phyloP scores from a whole-genome alignment of 106 monocot species.

The Vanilla planifolia region DNA sequence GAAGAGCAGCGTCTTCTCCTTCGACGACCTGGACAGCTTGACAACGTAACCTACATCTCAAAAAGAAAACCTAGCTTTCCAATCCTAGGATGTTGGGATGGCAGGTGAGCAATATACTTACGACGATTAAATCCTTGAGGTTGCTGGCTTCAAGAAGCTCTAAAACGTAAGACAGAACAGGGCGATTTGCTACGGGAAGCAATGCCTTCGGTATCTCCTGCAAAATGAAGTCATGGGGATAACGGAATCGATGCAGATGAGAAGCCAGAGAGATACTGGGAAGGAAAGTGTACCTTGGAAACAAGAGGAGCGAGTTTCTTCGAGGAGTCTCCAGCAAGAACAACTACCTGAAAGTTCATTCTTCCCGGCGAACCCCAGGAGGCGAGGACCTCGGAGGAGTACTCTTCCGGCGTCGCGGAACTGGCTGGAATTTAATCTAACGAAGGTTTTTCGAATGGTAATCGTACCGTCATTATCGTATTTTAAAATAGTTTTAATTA shows the following conservation, averaged over 20 bases:
- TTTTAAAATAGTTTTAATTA: no score
- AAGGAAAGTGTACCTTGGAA: slow-evolving; percentile 42
- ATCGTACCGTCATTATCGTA: no score
- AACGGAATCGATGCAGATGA: background rate
- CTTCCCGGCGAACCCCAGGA: background rate
- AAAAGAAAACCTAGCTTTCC: background rate
- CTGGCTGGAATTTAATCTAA: no score
- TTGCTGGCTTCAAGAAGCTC: slow-evolving; percentile 91
- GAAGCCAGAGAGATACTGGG: background rate
- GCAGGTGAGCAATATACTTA: slow-evolving; percentile 5
- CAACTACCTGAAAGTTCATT: slow-evolving; percentile 97
- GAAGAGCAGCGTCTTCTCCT: slow-evolving; percentile 49
- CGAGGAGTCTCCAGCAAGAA: slow-evolving; percentile 85
- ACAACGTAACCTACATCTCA: background rate
- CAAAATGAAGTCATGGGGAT: background rate
- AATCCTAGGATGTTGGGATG: background rate
- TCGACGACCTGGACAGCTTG: slow-evolving; percentile 57
- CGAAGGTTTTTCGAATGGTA: no score
- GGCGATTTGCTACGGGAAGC: slow-evolving; percentile 93
- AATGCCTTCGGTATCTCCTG: slow-evolving; percentile 91
- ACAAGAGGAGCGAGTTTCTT: slow-evolving; percentile 71
- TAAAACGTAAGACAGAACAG: slow-evolving; percentile 89
- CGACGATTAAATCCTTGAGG: slow-evolving; percentile 84
- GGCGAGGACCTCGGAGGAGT: background rate
- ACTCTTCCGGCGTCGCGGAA: background rate